Conservation (phyloP, 2,329 filamentous ascomycete species). For the Aspergillus uvarum region DNA sequence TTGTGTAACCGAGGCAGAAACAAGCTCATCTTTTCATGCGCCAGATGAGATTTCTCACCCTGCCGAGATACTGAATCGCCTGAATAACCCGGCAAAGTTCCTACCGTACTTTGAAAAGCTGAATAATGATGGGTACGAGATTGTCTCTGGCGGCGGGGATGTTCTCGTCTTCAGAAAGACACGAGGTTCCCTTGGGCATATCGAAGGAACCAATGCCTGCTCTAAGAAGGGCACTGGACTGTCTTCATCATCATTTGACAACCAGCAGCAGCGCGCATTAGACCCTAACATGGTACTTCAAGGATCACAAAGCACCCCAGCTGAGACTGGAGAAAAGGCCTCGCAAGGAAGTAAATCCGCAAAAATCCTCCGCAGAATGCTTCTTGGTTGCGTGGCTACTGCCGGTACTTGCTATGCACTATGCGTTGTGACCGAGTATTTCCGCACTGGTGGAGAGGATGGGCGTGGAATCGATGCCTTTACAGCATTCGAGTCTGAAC, state of each 20-base stretch:
- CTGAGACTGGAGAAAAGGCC: neutral
- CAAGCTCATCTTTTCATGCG: conserved; percentile 32
- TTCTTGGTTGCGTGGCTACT: conserved; percentile 36
- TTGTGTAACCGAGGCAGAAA: conserved; percentile 32
- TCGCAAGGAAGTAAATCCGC: conserved; percentile 3
- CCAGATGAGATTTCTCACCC: conserved; percentile 26
- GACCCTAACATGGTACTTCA: neutral
- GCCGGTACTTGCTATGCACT: conserved; percentile 44
- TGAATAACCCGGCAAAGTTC: conserved; percentile 44
- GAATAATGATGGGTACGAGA: conserved; percentile 42
- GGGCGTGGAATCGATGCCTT: conserved; percentile 41
- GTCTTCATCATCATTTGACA: neutral
- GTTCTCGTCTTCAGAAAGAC: conserved; percentile 42
- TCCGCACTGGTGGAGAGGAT: conserved; percentile 42
- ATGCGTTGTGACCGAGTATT: conserved; percentile 43
- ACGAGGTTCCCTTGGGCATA: neutral
- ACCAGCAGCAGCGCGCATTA: neutral
- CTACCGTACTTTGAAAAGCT: conserved; percentile 41
- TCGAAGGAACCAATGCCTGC: neutral
- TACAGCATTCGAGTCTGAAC: conserved; percentile 40
- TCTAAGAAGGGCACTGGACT: neutral
- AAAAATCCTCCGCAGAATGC: conserved; percentile 32
- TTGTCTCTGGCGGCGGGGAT: conserved; percentile 43
- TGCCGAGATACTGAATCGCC: conserved; percentile 36
- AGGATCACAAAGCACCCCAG: neutral